Evolutionary conservation across 2,329 filamentous ascomycete species (phyloP).

Genomic region (Ilyonectria sp.): DNA sequence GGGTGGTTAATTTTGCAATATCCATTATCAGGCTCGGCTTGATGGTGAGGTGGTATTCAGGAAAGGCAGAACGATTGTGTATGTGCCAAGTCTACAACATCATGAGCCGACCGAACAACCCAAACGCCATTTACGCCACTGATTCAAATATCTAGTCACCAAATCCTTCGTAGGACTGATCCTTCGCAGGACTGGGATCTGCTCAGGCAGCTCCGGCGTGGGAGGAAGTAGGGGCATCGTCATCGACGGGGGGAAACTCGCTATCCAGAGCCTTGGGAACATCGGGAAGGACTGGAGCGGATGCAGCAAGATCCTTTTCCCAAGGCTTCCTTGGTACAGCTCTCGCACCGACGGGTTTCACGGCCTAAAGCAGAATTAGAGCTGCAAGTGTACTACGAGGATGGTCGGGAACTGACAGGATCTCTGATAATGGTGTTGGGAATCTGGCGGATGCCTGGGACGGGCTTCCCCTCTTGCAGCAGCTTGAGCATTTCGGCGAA

Average conservation of each 20-base stretch:
- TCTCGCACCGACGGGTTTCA: constrained; percentile 64
- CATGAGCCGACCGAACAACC: constrained; percentile 5
- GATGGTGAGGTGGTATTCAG: not conserved
- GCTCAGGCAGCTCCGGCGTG: constrained; percentile 17
- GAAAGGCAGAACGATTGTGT: not conserved
- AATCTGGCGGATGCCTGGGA: constrained; percentile 90
- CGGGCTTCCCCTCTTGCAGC: constrained; percentile 84
- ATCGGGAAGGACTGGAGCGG: constrained; percentile 38
- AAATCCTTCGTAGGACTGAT: not conserved
- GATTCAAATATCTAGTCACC: constrained; percentile 5
- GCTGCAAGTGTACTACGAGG: not conserved
- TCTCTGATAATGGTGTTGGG: constrained; percentile 83
- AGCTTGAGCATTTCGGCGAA: constrained; percentile 91
- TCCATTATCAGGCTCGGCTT: not conserved
- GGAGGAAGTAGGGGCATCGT: constrained; percentile 25
- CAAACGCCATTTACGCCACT: constrained; percentile 31
- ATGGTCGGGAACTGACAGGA: constrained; percentile 65
- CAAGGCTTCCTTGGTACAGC: constrained; percentile 77
- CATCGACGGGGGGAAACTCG: constrained; percentile 53
- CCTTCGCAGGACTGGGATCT: not conserved
- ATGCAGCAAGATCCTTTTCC: constrained; percentile 72
- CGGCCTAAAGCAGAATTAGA: constrained; percentile 53
- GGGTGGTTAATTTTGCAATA: not conserved
- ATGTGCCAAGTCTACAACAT: constrained; percentile 1
- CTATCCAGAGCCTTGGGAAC: constrained; percentile 50